Base-by-base conservation (phyloP, 305 asterid species). In the Solanum chacoense region DNA sequence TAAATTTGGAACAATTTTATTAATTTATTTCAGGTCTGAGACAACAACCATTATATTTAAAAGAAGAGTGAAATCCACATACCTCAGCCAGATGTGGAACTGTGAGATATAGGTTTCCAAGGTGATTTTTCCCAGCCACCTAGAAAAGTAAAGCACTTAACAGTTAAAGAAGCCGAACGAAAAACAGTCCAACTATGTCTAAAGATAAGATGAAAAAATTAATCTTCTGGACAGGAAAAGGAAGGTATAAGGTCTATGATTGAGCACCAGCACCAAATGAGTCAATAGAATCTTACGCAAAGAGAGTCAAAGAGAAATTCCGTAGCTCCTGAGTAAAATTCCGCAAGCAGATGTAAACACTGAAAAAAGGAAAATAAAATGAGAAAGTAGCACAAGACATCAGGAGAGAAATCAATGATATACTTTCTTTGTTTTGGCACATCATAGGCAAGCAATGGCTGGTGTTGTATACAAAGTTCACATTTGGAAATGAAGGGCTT, bases 81-180 rank as follows among this genome's bases (percentile, higher is more conserved):
- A 95, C 99, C 99, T 95, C 93, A 96, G 94, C 99, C 99, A 96
- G 89, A 96, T 96, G 91, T 96, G 99, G 91, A 96, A 96, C 95
- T 96, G 99, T 45, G 98, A 96, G 92, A 96, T 96, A 88, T 96
- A 96, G 59, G 99, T 96, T 90, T 96, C 99, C 93, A 96, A 88
- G 24, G 98, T 96, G 91, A 96, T 87, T 93, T 96, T 96, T 36
- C 99, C 99, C 29, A 96, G 98, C 99, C 99, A 96, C 94, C 99
- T 96, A 93, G 81, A 87, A 90, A 34, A 85, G 86, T 80, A 91
- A 85, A 88, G 42, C 75, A 84, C n/a, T 32, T 87, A 85, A 93
- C 87, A 86, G 84, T 90, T 38, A 89, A 85, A 90, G 85, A 85
- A 90, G 84, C 87, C 35, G 89, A 67, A 88, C 63, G 32, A 55